Conservation (phyloP, 345 rosid species). For the Gynandropsis gynandra region DNA sequence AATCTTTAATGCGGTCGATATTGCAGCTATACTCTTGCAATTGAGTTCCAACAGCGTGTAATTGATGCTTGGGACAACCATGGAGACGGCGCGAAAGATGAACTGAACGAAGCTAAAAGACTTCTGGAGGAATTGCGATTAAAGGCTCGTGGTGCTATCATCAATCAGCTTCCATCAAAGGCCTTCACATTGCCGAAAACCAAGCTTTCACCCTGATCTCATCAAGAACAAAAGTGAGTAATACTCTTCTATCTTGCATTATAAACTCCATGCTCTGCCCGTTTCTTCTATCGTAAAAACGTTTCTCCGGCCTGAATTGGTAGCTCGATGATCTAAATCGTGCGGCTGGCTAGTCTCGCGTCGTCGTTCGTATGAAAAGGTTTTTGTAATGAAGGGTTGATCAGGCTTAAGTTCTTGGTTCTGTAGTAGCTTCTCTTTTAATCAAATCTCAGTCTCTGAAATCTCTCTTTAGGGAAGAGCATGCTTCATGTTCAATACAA, state of each 20-base stretch:
- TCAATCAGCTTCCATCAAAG: slow-evolving; percentile 28
- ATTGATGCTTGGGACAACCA: slow-evolving; percentile 80
- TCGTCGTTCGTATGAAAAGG: too few relatives aligned
- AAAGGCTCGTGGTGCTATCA: slow-evolving; percentile 43
- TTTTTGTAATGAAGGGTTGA: too few relatives aligned
- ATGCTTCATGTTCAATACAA: too few relatives aligned
- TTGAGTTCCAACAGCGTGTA: slow-evolving; percentile 74
- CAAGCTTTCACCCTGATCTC: neutral
- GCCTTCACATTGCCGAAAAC: slow-evolving; percentile 39
- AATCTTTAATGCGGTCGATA: neutral
- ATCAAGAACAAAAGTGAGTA: neutral
- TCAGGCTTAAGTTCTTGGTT: too few relatives aligned
- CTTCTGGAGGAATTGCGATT: slow-evolving; percentile 51
- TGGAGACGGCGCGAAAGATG: slow-evolving; percentile 56
- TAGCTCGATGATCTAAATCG: too few relatives aligned
- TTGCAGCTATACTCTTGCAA: slow-evolving; percentile 68
- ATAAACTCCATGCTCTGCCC: neutral
- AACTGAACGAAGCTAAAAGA: slow-evolving; percentile 50
- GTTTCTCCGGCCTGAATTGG: too few relatives aligned
- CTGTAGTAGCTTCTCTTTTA: too few relatives aligned
- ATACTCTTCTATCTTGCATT: neutral
- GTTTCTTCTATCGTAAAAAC: too few relatives aligned
- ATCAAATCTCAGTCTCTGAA: too few relatives aligned
- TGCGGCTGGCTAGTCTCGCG: too few relatives aligned
- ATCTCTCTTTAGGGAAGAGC: too few relatives aligned